Evolutionary conservation across 1,284 basidiomycete species (phyloP).

Genomic region (Omphalotus olearius): DNA sequence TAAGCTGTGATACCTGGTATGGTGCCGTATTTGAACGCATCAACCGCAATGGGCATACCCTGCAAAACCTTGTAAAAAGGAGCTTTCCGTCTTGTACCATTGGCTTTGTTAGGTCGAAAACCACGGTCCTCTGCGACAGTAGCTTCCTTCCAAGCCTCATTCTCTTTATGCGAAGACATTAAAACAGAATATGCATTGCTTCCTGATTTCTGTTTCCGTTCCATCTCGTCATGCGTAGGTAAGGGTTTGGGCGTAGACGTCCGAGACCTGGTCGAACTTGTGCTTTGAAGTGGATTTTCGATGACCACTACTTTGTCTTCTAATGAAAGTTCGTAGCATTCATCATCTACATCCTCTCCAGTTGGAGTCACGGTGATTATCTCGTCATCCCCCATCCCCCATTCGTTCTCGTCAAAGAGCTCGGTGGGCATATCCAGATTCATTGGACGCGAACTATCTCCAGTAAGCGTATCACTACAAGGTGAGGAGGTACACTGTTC

Average conservation of each 20-base stretch:
- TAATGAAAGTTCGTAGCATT: conserved; percentile 14
- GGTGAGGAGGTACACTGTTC: not conserved
- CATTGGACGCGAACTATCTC: conserved; percentile 4
- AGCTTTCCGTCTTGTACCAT: conserved; percentile 66
- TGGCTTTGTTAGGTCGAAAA: conserved; percentile 42
- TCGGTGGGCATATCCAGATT: conserved; percentile 10
- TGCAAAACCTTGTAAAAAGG: conserved; percentile 96
- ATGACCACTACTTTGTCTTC: conserved; percentile 18
- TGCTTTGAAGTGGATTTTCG: conserved; percentile 28
- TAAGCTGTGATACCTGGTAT: conserved; percentile 88
- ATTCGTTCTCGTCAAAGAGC: conserved; percentile 36
- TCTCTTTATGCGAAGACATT: conserved; percentile 80
- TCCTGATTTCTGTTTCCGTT: not conserved
- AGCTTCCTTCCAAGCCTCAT: conserved; percentile 82
- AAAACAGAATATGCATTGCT: conserved; percentile 70
- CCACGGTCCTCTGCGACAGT: conserved; percentile 47
- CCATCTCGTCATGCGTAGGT: conserved; percentile 15
- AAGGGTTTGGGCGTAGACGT: conserved; percentile 16
- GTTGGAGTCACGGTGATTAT: conserved; percentile 21
- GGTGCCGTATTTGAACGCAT: conserved; percentile 91
- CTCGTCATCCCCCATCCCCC: conserved; percentile 66
- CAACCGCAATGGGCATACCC: conserved; percentile 96
- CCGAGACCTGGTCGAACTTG: not conserved
- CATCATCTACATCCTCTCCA: conserved; percentile 25
- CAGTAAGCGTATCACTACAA: not conserved